phyloP scores from a whole-genome alignment of 805 yeast species.

The Lipomyces yamanashiensis region DNA sequence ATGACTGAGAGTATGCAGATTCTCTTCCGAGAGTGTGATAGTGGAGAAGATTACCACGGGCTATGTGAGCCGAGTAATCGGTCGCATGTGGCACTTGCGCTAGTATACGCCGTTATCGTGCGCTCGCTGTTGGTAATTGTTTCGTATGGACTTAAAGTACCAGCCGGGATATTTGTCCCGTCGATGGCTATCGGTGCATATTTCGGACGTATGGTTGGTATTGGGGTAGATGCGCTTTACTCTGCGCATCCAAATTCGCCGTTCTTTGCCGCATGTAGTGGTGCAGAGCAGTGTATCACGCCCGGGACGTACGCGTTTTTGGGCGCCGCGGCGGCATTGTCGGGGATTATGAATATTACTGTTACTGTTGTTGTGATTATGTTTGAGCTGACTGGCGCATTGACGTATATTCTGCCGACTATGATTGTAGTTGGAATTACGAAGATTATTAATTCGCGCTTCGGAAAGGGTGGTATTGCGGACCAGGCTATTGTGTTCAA shows the following conservation, averaged over 20 bases:
- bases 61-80: slow-evolving; percentile 37
- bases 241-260: slow-evolving; percentile 48
- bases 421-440: slow-evolving; percentile 95
- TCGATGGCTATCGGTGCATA: slow-evolving; percentile 97
- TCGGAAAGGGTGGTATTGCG: slow-evolving; percentile 89
- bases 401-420: slow-evolving; percentile 87
- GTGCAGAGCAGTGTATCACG: slow-evolving; percentile 65
- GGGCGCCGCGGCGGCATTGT: slow-evolving; percentile 94
- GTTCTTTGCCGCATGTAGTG: slow-evolving; percentile 49
- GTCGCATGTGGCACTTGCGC: slow-evolving; percentile 52
- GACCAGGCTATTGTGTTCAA: slow-evolving; percentile 91
- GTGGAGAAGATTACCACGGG: slow-evolving; percentile 48
- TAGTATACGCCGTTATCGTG: slow-evolving; percentile 70
- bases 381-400: slow-evolving; percentile 96
- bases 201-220: slow-evolving; percentile 85
- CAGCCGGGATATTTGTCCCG: slow-evolving; percentile 96
- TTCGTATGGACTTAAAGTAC: slow-evolving; percentile 91
- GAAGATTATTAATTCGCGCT: slow-evolving; percentile 72
- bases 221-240: slow-evolving; percentile 61
- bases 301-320: slow-evolving; percentile 95
- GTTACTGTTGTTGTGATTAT: slow-evolving; percentile 92
- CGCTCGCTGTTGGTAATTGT: slow-evolving; percentile 75
- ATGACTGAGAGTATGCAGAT: slow-evolving; percentile 96
- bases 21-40: slow-evolving; percentile 76
- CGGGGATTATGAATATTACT: slow-evolving; percentile 92